Evolutionary conservation across 2,329 filamentous ascomycete species (phyloP), one percentile per base, ranked within the genome.

Genomic region (Ceratocystis colombiana): DNA sequence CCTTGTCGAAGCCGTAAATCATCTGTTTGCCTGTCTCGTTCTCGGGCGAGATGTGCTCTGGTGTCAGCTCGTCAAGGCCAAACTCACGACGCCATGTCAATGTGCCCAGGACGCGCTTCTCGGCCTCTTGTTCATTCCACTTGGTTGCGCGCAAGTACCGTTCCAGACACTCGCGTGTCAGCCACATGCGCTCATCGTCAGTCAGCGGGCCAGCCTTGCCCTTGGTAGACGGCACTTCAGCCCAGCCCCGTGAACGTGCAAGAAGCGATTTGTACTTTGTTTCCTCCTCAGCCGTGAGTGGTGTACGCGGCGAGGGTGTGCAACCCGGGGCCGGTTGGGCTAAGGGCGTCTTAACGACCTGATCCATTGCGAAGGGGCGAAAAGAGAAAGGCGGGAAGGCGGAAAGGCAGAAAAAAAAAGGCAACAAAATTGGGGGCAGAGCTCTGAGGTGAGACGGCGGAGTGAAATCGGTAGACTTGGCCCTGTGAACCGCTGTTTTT

Each of bases 11-110:
- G 53, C 94, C 94, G 22, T 94, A 76, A 67, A 96, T 81, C 67
- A 96, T 82, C 76, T 97, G 93, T 80, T 99, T 99, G 70, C 94
- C 94, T 8, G 93, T 97, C 78, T 93, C 91, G 75, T 96, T 96
- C 79, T 99, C 94, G 12, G 89, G 85, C 0, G 88, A 90, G 72
- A 97, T 93, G 77, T 96, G 88, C 7, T 96, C 92, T 8, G 88
- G 80, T 0, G 90, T 92, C 72, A 91, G 83, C 64, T 83, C 85
- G 68, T 89, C 84, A 67, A 95, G 80, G 61, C 90, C 91, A 73
- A 96, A 99, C 73, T 96, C 91, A 66, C 93, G 84, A 61, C 94
- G 85, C 94, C 94, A 99, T 68, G 84, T 82, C 67, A 97, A 77
- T 0, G 93, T 96, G 57, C 83, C 83, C 70, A 87, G 85, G 50